These are phyloP conservation scores for Phytophthora hibernalis DNA, from an alignment of 352 stramenopile species.

Conservation along the genomic window DNA sequence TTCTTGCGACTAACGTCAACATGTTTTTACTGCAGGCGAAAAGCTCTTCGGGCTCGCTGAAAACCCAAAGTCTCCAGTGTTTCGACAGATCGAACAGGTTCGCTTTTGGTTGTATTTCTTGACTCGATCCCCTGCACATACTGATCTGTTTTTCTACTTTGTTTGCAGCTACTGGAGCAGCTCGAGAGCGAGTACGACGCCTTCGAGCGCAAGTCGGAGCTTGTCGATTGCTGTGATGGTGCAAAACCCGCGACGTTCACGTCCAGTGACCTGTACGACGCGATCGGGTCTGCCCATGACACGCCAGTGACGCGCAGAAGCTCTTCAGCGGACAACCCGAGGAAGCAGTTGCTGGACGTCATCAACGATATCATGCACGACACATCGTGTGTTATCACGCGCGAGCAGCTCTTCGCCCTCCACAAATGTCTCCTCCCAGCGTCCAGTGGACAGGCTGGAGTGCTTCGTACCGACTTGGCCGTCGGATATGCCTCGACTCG, in stretches of 20 bases:
- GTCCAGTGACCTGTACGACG: conserved; percentile 79
- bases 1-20: conserved; percentile 2
- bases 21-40: conserved; percentile 41
- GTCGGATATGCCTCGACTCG: conserved; percentile 81
- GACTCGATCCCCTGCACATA: background rate
- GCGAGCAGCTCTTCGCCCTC: conserved; percentile 64
- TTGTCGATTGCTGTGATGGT: conserved; percentile 50
- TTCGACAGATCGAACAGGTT: conserved; percentile 65
- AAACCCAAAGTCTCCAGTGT: conserved; percentile 68
- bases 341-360: conserved; percentile 56
- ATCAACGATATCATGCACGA: conserved; percentile 78
- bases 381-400: conserved; percentile 54
- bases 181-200: conserved; percentile 67
- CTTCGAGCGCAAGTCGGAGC: conserved; percentile 51
- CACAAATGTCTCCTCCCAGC: conserved; percentile 63
- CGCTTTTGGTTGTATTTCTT: background rate
- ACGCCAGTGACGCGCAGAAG: conserved; percentile 15
- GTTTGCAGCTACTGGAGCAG: conserved; percentile 46
- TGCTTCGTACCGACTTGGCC: conserved; percentile 61
- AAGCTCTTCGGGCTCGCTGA: conserved; percentile 54
- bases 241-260: conserved; percentile 52
- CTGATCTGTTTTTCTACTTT: background rate
- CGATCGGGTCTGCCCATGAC: conserved; percentile 71
- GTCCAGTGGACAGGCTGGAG: conserved; percentile 51
- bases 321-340: conserved; percentile 25